Percentiles rank a stretch among this genome's conserved stretches.
phyloP scores from a whole-genome alignment of 768 basidiomycete genomes.

The Imleria badia region DNA sequence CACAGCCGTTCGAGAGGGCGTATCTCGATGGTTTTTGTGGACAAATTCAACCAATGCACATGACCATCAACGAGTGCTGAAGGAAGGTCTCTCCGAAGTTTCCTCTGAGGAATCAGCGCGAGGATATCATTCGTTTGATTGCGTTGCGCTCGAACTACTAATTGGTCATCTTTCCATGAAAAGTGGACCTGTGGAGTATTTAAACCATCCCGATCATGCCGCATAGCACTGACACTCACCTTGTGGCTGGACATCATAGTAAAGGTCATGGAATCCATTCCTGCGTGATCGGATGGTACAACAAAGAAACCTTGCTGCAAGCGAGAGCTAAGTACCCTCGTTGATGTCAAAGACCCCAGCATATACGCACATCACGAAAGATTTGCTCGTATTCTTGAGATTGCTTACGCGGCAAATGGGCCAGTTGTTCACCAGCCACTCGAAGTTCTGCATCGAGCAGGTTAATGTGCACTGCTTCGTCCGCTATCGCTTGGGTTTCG shows the following conservation, averaged over 20 bases:
- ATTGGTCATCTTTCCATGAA: background rate
- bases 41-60: conserved; percentile 26
- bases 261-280: too few relatives aligned
- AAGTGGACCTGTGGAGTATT: conserved; percentile 15
- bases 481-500: background rate
- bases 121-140: background rate
- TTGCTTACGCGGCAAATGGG: conserved; percentile 9
- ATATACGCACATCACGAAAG: background rate
- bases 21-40: conserved; percentile 18
- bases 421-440: conserved; percentile 16
- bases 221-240: background rate
- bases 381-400: conserved; percentile 1
- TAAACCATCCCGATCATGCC: background rate
- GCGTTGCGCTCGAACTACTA: conserved; percentile 9
- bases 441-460: conserved; percentile 15
- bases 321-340: too few relatives aligned
- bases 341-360: too few relatives aligned
- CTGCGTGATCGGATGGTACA: background rate
- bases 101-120: conserved; percentile 15
- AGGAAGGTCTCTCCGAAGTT: conserved; percentile 20
- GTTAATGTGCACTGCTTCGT: conserved; percentile 4
- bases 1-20: conserved; percentile 17
- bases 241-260: background rate
- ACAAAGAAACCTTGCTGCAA: background rate
- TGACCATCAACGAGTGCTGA: conserved; percentile 1